phyloP scores from a whole-genome alignment of 805 yeast genomes.

The Sungouiella thailandica region DNA sequence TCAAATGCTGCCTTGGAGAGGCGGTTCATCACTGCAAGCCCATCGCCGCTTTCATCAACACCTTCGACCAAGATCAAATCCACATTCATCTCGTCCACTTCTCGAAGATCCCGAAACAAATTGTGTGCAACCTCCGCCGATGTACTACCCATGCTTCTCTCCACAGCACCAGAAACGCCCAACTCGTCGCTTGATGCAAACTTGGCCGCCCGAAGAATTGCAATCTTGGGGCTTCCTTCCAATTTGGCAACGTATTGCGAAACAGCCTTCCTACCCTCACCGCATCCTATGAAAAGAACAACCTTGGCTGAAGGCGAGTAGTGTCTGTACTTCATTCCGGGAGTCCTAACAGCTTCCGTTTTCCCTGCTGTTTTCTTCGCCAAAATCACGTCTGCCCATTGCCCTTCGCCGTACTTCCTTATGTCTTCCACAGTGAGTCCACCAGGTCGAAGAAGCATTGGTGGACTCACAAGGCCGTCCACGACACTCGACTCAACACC shows the following conservation, averaged over 20 bases:
- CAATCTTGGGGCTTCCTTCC: slow-evolving; percentile 32
- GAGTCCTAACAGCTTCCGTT: slow-evolving; percentile 75
- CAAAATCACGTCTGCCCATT: slow-evolving; percentile 60
- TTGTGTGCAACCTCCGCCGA: slow-evolving; percentile 68
- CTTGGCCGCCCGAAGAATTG: slow-evolving; percentile 43
- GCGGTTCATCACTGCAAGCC: slow-evolving; percentile 93
- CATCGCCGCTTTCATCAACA: slow-evolving; percentile 68
- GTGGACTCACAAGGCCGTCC: slow-evolving; percentile 82
- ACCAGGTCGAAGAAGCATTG: slow-evolving; percentile 89
- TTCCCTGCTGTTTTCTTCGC: slow-evolving; percentile 64
- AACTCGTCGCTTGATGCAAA: slow-evolving; percentile 24
- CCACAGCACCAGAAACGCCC: slow-evolving; percentile 16
- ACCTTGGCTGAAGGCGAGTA: slow-evolving; percentile 90
- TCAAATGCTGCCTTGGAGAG: slow-evolving; percentile 75
- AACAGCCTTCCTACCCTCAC: slow-evolving; percentile 37
- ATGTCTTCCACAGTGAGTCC: slow-evolving; percentile 84
- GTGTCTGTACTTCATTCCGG: slow-evolving; percentile 97
- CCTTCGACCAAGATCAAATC: slow-evolving; percentile 83
- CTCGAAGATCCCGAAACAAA: slow-evolving; percentile 67
- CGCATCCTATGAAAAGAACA: slow-evolving; percentile 51
- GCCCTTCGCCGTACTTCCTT: slow-evolving; percentile 54
- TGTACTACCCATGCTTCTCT: slow-evolving; percentile 37
- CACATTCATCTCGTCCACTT: slow-evolving; percentile 64
- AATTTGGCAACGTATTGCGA: slow-evolving; percentile 15
- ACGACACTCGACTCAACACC: slow-evolving; percentile 95